Base-by-base conservation (phyloP, 31 red algal genomes). In the Odonthalia washingtoniensis region DNA sequence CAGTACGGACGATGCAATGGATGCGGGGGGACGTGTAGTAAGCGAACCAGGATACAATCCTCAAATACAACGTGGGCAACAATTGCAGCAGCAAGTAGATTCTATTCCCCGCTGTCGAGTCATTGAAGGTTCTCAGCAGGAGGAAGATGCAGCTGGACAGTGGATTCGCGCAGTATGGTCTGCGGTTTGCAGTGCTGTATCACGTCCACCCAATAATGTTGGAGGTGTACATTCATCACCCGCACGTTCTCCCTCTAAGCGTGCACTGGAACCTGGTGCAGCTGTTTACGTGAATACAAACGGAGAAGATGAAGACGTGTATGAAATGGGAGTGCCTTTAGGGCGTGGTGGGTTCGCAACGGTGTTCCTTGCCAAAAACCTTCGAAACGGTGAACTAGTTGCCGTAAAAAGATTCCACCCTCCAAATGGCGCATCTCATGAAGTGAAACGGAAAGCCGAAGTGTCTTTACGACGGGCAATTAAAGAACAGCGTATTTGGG, bases 401-500 rank as follows among this genome's bases (percentile, higher is more conserved):
- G 94, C 94, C 5, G 91, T 96, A 68, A 93, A 96, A 75, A 65
- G 85, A 30, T 93, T 96, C 76, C 94, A 93, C 31, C 86, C 85
- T 49, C 34, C 87, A 30, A 85, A 79, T 73, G 35, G 68, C 16
- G n/a, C 87, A 38, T 73, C 79, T 16, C 66, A 76, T 0, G 90
- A 81, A 26, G 82, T 75, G 0, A 42, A 39, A 37, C 57, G 61
- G 46, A 87, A 81, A 49, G 90, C 82, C 26, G 90, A 86, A 36
- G 57, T 93, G 0, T 75, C 84, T 3, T 74, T 78, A 34, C 86
- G 81, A 2, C 92, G 86, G 2, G 94, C 90, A 24, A 84, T 93
- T 5, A 93, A 93, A 72, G 94, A 96, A 77, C 94, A 96, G 87
- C 85, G 86, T 14, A 85, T 96, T 40, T 96, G 90, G 94, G 76